These are phyloP conservation scores for Daedaleopsis sinensis DNA, from an alignment of 768 basidiomycete genomes.

Conservation along the genomic window DNA sequence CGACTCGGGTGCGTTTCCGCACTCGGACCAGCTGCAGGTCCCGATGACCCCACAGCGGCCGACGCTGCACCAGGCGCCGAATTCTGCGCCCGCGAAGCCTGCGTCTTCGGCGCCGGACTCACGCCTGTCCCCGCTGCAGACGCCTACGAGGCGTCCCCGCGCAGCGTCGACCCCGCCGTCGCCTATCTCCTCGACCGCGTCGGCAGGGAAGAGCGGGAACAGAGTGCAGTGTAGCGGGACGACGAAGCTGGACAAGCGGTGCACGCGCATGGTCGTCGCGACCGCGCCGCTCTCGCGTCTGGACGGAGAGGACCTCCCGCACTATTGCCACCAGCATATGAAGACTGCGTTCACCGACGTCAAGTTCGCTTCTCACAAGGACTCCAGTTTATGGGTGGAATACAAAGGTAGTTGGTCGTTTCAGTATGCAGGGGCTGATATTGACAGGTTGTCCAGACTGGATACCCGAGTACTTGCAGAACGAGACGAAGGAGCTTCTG, in stretches of 20 bases:
- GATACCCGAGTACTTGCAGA: conserved; percentile 67
- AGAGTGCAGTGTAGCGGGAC: conserved; percentile 60
- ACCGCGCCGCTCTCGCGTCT: conserved; percentile 33
- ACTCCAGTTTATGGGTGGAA: conserved; percentile 9
- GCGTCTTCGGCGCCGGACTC: conserved; percentile 1
- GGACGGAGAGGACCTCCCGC: conserved; percentile 39
- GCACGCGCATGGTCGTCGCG: conserved; percentile 57
- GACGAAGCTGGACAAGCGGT: conserved; percentile 67
- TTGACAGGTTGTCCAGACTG: conserved; percentile 50
- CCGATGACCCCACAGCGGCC: conserved; percentile 15
- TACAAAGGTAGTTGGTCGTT: conserved; percentile 11
- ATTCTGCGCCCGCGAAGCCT: conserved; percentile 19
- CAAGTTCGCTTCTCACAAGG: conserved; percentile 16
- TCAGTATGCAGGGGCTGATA: not conserved
- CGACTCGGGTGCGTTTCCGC: conserved; percentile 21
- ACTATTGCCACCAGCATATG: conserved; percentile 69
- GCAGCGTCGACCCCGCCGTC: conserved; percentile 26
- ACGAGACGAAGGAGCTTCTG: conserved; percentile 61
- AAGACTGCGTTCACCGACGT: conserved; percentile 47
- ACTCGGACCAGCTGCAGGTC: conserved; percentile 3
- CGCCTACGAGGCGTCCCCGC: conserved; percentile 13
- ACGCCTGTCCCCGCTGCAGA: conserved; percentile 7
- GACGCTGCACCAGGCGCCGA: conserved; percentile 12
- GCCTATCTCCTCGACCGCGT: conserved; percentile 14
- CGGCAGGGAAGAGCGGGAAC: conserved; percentile 5